Evolutionary conservation across 768 basidiomycete species (phyloP).

Genomic region (Russula sp.): DNA sequence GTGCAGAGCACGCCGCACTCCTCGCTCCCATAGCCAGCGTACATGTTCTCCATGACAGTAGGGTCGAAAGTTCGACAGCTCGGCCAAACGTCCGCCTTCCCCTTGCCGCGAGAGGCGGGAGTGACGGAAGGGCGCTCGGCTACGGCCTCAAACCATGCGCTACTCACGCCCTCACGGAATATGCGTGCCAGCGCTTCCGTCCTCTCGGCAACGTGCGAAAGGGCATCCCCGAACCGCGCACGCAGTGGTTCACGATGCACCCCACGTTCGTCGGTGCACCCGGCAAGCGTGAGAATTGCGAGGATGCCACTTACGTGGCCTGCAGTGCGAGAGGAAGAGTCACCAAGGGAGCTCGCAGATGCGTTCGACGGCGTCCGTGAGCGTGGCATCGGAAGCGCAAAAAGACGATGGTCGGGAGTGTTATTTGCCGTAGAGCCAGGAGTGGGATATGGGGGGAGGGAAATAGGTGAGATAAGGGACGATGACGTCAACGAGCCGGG

Average conservation of each 20-base stretch:
- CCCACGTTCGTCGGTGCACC: conserved; percentile 29
- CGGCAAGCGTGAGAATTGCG: conserved; percentile 31
- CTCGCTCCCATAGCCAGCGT: conserved; percentile 23
- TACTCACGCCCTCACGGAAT: conserved; percentile 32
- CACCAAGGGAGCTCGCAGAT: conserved; percentile 18
- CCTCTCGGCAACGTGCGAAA: conserved; percentile 29
- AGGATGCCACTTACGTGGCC: conserved; percentile 31
- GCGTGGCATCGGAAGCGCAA: conserved; percentile 20
- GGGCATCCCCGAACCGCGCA: conserved; percentile 29
- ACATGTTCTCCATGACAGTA: conserved; percentile 22
- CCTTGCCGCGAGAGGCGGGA: conserved; percentile 1
- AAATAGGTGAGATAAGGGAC: conserved; percentile 22
- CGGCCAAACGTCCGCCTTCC: conserved; percentile 3
- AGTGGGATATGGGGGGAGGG: conserved; percentile 21
- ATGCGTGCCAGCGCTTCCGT: conserved; percentile 28
- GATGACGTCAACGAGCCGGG: conserved; percentile 20
- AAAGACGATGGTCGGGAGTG: conserved; percentile 18
- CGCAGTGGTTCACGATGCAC: conserved; percentile 30
- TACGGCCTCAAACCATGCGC: conserved; percentile 30
- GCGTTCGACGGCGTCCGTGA: conserved; percentile 18
- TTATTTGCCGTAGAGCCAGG: conserved; percentile 21
- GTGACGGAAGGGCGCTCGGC: conserved; percentile 11
- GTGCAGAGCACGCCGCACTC: conserved; percentile 21
- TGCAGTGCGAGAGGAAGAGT: conserved; percentile 17
- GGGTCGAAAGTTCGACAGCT: conserved; percentile 14